phyloP scores from a whole-genome alignment of 768 basidiomycete genomes.

The Tylopilus intermedius region DNA sequence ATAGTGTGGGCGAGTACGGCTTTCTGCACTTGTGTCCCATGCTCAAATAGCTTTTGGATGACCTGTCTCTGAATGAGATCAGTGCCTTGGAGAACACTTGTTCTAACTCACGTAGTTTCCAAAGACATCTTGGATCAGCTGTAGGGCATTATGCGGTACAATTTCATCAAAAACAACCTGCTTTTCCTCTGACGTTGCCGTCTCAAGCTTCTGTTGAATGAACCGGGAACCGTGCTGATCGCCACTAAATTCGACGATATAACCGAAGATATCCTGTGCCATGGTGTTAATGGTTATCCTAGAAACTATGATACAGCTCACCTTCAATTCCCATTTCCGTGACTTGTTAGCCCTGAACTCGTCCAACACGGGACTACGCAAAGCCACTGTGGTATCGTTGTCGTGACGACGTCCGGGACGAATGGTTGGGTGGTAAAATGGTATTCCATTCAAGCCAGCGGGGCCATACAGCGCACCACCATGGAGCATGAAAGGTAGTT shows the following conservation, averaged over 20 bases:
- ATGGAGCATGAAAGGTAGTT: conserved; percentile 42
- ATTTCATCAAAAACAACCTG: conserved; percentile 84
- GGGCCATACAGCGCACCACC: conserved; percentile 44
- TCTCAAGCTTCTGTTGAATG: conserved; percentile 84
- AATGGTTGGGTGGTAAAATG: conserved; percentile 35
- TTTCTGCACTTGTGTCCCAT: conserved; percentile 74
- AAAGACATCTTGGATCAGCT: conserved; percentile 87
- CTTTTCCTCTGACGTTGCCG: conserved; percentile 72
- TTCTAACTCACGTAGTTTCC: conserved; percentile 79
- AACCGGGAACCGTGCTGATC: conserved; percentile 99
- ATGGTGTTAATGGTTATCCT: conserved; percentile 2
- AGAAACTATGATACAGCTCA: conserved; percentile 31
- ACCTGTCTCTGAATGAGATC: conserved; percentile 47
- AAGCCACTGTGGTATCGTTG: conserved; percentile 31
- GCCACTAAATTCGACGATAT: conserved; percentile 85
- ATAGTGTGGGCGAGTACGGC: conserved; percentile 63
- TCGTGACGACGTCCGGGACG: conserved; percentile 47
- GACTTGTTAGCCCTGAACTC: conserved; percentile 80
- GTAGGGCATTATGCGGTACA: conserved; percentile 65
- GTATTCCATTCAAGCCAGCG: conserved; percentile 29
- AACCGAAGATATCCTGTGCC: conserved; percentile 75
- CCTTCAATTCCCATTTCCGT: conserved; percentile 77
- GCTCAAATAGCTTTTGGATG: conserved; percentile 89
- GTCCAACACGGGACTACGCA: conserved; percentile 73
- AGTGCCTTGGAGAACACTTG: neutral